Evolutionary conservation across 306 rosid genomes (phyloP).

Genomic region (Trifolium fragiferum): DNA sequence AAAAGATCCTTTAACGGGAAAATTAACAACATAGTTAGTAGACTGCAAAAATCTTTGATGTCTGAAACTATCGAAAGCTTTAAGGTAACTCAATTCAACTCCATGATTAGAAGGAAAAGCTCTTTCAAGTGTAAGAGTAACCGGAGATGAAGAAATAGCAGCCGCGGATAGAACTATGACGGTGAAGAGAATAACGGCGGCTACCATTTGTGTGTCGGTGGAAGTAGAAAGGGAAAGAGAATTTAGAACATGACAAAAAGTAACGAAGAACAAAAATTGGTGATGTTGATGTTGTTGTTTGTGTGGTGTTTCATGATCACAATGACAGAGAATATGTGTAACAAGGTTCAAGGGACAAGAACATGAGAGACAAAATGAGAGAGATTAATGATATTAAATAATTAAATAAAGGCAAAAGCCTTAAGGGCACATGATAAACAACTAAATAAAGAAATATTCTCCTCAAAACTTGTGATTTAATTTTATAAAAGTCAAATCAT

Average conservation of each 20-base stretch:
- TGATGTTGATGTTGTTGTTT: neutral
- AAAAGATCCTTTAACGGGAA: conserved; percentile 70
- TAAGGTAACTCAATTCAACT: conserved; percentile 66
- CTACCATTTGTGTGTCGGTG: conserved; percentile 42
- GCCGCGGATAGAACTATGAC: conserved; percentile 41
- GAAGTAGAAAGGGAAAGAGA: neutral
- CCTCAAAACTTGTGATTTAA: too few relatives aligned
- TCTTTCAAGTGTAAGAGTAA: conserved; percentile 67
- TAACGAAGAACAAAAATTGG: conserved; percentile 22
- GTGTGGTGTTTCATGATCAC: conserved; percentile 33
- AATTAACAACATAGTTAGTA: conserved; percentile 60
- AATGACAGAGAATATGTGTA: neutral
- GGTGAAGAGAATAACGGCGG: conserved; percentile 48
- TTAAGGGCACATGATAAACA: too few relatives aligned
- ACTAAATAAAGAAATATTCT: too few relatives aligned
- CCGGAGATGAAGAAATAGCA: conserved; percentile 46
- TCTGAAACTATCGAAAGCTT: conserved; percentile 62
- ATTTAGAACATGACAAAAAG: conserved; percentile 29
- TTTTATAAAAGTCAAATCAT: too few relatives aligned
- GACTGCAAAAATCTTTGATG: conserved; percentile 81
- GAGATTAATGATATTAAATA: neutral
- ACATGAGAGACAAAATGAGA: neutral
- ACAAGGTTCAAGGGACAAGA: neutral
- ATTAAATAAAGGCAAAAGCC: too few relatives aligned
- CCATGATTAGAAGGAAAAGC: conserved; percentile 71